phyloP scores from a whole-genome alignment of 83 land plant species.

The Thuja plicata region DNA sequence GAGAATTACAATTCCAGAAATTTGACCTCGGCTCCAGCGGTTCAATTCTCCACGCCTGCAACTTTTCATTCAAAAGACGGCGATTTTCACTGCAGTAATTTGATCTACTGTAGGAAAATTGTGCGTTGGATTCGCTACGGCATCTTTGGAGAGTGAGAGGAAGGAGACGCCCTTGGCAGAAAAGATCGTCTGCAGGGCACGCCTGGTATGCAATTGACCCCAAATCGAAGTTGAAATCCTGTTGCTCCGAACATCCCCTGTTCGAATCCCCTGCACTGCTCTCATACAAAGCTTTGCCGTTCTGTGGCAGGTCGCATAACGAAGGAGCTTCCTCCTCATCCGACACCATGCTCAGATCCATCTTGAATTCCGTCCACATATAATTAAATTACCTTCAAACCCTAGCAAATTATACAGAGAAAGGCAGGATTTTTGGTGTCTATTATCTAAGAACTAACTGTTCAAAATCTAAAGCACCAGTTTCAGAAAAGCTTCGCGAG shows the following conservation, averaged over 20 bases:
- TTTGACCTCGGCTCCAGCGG: background rate
- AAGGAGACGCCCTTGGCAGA: constrained; percentile 4
- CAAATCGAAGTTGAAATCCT: constrained; percentile 8
- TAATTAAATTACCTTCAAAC: background rate
- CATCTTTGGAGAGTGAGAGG: background rate
- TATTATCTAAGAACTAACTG: background rate
- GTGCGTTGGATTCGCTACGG: background rate
- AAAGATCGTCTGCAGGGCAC: constrained; percentile 4
- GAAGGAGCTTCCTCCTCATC: background rate
- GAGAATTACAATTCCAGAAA: background rate
- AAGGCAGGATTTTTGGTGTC: background rate
- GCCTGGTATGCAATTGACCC: background rate
- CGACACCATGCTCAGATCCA: background rate
- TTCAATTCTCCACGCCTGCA: background rate
- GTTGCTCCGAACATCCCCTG: background rate
- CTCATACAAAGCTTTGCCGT: background rate
- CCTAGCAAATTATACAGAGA: background rate
- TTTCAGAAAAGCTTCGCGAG: too few relatives aligned
- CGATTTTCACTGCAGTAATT: constrained; percentile 1
- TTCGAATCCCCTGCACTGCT: background rate
- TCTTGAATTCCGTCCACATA: background rate
- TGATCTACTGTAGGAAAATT: background rate
- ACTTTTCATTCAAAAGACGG: background rate
- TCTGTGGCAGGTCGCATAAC: constrained; percentile 6
- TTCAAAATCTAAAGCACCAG: too few relatives aligned